Base-by-base conservation (phyloP, 2,329 filamentous ascomycete species). In the Stagonosporopsis rhizophila region DNA sequence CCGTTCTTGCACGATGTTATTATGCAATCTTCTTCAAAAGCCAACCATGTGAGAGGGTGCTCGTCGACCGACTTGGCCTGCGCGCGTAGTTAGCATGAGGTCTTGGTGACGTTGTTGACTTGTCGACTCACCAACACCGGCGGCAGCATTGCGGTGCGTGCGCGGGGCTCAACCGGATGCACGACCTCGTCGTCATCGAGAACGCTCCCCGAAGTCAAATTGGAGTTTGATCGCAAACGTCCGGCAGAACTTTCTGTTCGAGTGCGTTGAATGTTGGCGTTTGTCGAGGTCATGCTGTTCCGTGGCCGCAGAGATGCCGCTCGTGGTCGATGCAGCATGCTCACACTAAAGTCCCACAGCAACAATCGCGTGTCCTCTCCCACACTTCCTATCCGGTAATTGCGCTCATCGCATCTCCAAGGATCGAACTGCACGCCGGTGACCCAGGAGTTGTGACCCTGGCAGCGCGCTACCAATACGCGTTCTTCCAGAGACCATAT, bases 291-390 rank as follows among this genome's bases (percentile, higher is more conserved):
- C 44, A 85, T 77, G 62, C 82, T 85, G 30, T 77, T 80, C 60
- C 82, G 78, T 48, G 89, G 84, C 57, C 84, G 79, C 39, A 84
- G 81, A 11, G 83, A 85, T 41, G 81, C 78, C 65, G 86, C 89
- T 78, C 94, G 94, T 19, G 95, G 94, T 58, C 93, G 85, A 76
- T 96, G 91, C 67, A 99, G 82, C 94, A 98, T 98, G 66, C 92
- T 92, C 38, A 96, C 92, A 64, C 89, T 96, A 74, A 99, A 99
- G 79, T 99, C 95, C 95, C 95, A 99, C 12, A 99, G 81, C 56
- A 96, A 86, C 17, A 99, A 80, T 54, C 92, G 85, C 67, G 93
- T 91, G 74, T 99, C 95, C 73, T 98, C 94, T 14, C 94, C 95
- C 0, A 99, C 94, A 68, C 92, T 96, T 27, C 95, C 95, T 69